Percentiles rank a stretch among this genome's conserved stretches.
Evolutionary conservation across 2,329 filamentous ascomycete species (phyloP).

Genomic region (Cyphellophora europaea): DNA sequence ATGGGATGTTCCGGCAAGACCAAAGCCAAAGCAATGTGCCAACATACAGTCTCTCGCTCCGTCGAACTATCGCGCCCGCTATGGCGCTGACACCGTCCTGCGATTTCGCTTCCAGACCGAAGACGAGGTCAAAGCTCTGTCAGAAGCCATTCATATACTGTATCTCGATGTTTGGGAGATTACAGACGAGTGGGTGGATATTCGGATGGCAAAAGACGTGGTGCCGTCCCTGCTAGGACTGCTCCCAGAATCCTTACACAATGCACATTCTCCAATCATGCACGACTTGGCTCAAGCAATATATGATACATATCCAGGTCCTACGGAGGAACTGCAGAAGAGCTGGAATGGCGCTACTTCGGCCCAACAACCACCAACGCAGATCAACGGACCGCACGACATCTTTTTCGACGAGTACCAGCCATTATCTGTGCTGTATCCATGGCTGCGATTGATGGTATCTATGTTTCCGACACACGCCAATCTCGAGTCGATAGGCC

Average conservation of each 20-base stretch:
- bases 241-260: constrained; percentile 64
- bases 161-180: constrained; percentile 89
- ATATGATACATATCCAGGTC: constrained; percentile 59
- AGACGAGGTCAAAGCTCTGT: constrained; percentile 60
- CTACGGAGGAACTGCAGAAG: constrained; percentile 17
- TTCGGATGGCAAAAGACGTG: constrained; percentile 66
- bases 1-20: constrained; percentile 28
- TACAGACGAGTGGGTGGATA: constrained; percentile 71
- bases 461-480: constrained; percentile 84
- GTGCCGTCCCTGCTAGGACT: constrained; percentile 66
- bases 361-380: constrained; percentile 21
- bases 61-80: constrained; percentile 39
- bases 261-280: constrained; percentile 65
- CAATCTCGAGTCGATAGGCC: constrained; percentile 64
- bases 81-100: constrained; percentile 76
- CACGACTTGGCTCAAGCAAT: constrained; percentile 70
- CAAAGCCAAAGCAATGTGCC: constrained; percentile 16
- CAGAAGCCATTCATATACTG: constrained; percentile 63
- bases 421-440: constrained; percentile 70
- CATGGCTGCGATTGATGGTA: constrained; percentile 83
- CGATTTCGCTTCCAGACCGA: constrained; percentile 69
- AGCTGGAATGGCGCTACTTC: constrained; percentile 1
- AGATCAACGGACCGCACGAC: constrained; percentile 33
- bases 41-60: constrained; percentile 20
- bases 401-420: constrained; percentile 93